Percentiles rank a stretch among this genome's conserved stretches.
Conservation (phyloP, 352 stramenopile species). For the Globisporangium nagaii region DNA sequence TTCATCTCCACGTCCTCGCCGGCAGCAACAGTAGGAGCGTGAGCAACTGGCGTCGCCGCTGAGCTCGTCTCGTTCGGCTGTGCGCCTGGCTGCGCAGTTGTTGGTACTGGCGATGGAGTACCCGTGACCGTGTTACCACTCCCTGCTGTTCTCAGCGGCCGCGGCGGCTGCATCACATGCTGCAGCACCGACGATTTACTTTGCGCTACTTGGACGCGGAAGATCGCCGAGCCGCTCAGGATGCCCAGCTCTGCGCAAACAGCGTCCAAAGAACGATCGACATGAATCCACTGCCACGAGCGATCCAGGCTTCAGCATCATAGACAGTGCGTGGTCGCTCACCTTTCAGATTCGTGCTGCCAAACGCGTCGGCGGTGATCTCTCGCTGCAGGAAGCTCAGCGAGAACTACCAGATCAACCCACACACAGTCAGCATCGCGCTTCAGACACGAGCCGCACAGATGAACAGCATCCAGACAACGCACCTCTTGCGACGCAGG, state of each 20-base stretch:
- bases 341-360: constrained; percentile 67
- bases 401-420: constrained; percentile 42
- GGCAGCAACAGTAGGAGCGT: neutral
- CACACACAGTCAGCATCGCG: neutral
- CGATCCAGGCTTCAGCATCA: too few species aligned
- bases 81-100: neutral
- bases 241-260: constrained; percentile 59
- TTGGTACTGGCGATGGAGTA: neutral
- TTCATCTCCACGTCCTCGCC: constrained; percentile 51
- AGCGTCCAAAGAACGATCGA: too few species aligned
- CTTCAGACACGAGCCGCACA: neutral
- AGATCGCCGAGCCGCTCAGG: constrained; percentile 79
- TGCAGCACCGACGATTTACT: neutral
- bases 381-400: constrained; percentile 79
- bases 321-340: neutral
- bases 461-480: too few species aligned
- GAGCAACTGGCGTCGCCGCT: neutral
- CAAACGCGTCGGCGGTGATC: constrained; percentile 44
- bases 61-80: neutral
- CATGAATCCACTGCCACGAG: too few species aligned
- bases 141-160: neutral
- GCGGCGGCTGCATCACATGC: neutral
- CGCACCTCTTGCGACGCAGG: constrained; percentile 35
- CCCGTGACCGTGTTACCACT: too few species aligned
- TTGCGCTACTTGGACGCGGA: constrained; percentile 45